These are phyloP conservation scores for Gymnopus androsaceus DNA, from an alignment of 1,284 basidiomycete genomes.

Conservation along the genomic window DNA sequence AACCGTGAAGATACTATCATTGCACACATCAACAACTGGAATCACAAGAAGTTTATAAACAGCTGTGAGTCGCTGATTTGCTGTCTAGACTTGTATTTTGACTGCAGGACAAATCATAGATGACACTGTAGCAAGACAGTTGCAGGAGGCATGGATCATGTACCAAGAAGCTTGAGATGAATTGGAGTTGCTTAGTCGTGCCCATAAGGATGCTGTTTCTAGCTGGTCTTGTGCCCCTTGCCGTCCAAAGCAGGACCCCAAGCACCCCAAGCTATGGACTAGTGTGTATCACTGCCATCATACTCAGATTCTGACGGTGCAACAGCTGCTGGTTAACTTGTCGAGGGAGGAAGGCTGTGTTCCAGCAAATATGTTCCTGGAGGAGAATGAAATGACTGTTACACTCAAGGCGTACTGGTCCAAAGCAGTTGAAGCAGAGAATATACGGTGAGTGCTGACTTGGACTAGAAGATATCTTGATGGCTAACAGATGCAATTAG, in stretches of 20 bases:
- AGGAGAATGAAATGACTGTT: not conserved
- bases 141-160: not conserved
- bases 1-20: slow-evolving; percentile 13
- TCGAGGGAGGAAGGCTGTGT: not conserved
- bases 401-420: not conserved
- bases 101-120: not conserved
- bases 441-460: not conserved
- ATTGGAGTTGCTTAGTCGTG: not conserved
- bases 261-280: not conserved
- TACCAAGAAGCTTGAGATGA: not conserved
- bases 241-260: not conserved
- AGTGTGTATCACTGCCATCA: not conserved
- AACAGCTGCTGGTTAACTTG: not conserved
- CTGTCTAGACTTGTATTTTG: not conserved
- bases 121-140: not conserved
- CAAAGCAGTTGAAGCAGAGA: not conserved
- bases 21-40: slow-evolving; percentile 10
- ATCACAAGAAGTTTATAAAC: slow-evolving; percentile 3
- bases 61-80: not conserved
- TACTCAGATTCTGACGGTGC: not conserved
- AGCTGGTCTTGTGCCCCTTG: not conserved
- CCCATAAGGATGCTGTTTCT: not conserved
- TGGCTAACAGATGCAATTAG: too few species aligned
- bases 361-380: not conserved
- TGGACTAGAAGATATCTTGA: not conserved